Percentiles rank a stretch among this genome's conserved stretches.
Conservation (phyloP, 805 yeast genomes). For the Lachancea mirantina region DNA sequence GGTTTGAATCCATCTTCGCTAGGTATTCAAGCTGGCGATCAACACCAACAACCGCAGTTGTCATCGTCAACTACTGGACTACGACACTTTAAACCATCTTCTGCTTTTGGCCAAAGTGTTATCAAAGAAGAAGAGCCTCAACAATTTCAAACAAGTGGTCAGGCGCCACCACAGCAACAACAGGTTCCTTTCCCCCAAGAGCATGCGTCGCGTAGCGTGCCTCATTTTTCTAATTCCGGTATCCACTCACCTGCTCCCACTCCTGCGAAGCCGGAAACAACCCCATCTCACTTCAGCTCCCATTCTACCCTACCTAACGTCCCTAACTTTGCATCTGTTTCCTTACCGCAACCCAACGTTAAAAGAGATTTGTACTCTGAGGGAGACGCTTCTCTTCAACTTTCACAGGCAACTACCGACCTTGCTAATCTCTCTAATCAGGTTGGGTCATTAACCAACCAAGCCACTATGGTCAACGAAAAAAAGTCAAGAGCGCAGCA, state of each 20-base stretch:
- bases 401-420: conserved; percentile 75
- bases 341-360: conserved; percentile 11
- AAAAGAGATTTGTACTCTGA: conserved; percentile 52
- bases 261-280: conserved; percentile 6
- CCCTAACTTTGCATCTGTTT: conserved; percentile 27
- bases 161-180: conserved; percentile 13
- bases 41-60: conserved; percentile 8
- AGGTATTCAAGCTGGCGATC: conserved; percentile 3
- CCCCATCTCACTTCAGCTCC: too few relatives aligned
- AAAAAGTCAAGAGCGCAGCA: conserved; percentile 69
- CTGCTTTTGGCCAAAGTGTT: conserved; percentile 77
- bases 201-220: conserved; percentile 4
- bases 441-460: conserved; percentile 67
- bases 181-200: conserved; percentile 1
- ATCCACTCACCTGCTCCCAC: conserved; percentile 37
- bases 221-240: conserved; percentile 40
- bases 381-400: conserved; percentile 52
- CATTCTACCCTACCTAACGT: conserved; percentile 24
- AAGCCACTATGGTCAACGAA: conserved; percentile 61
- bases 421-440: conserved; percentile 83
- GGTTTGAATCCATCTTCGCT: conserved; percentile 24
- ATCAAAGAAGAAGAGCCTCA: conserved; percentile 28
- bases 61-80: conserved; percentile 30
- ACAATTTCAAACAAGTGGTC: conserved; percentile 20
- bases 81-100: conserved; percentile 66